Conservation (phyloP, 345 rosid genomes). For the Gossypium sturtianum region DNA sequence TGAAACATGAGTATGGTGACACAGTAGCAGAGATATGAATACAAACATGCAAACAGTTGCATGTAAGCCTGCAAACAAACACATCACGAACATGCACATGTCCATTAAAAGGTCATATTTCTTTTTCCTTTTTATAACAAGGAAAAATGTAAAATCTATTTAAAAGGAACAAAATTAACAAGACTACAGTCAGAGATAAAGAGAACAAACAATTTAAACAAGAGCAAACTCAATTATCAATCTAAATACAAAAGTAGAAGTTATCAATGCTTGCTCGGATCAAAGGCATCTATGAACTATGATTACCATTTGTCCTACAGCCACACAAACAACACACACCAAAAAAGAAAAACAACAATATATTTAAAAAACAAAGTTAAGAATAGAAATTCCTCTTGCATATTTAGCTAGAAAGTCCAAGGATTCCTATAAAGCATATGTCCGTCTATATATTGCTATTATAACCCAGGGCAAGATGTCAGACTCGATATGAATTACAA, state of each 20-base stretch:
- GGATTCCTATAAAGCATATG: conserved; percentile 4
- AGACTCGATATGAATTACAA: conserved; percentile 3
- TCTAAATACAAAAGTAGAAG: not conserved
- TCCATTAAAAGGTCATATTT: not conserved
- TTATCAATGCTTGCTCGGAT: not conserved
- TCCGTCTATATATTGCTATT: not conserved
- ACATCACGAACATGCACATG: not conserved
- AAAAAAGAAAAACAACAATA: not conserved
- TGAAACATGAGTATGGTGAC: not conserved
- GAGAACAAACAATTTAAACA: not conserved
- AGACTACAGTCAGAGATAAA: not conserved
- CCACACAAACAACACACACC: not conserved
- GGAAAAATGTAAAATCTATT: not conserved
- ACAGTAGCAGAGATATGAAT: not conserved
- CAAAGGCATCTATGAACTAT: not conserved
- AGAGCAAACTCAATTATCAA: not conserved
- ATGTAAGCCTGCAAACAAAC: not conserved
- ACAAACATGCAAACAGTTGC: not conserved
- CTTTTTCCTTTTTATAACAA: too few relatives aligned
- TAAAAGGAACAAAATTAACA: not conserved
- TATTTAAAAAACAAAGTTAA: not conserved
- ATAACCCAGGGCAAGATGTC: not conserved
- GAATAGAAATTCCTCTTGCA: not conserved
- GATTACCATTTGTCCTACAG: not conserved
- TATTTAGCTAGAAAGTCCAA: not conserved